Conservation (phyloP, 164 flowering plant species). For the Cinnamomum chago region DNA sequence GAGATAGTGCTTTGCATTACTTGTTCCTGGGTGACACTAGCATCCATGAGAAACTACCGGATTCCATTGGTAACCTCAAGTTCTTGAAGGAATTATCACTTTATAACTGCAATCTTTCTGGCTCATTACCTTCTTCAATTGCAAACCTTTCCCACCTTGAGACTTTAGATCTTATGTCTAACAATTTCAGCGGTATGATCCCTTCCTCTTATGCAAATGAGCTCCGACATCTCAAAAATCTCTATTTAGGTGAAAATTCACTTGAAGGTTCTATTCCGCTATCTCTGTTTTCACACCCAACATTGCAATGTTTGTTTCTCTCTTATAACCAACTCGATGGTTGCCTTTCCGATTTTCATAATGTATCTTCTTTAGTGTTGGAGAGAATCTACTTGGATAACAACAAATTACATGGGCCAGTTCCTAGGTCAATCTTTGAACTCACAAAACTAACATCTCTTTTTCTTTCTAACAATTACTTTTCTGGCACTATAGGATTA, state of each 20-base stretch:
- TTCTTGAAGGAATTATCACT: constrained; percentile 25
- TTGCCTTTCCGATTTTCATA: not conserved
- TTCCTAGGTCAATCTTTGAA: not conserved
- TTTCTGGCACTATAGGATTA: not conserved
- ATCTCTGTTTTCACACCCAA: not conserved
- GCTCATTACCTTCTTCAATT: constrained; percentile 37
- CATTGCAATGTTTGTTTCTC: not conserved
- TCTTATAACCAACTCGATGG: not conserved
- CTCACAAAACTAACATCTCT: not conserved
- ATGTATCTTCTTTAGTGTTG: not conserved
- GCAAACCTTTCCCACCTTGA: not conserved
- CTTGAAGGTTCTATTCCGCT: not conserved
- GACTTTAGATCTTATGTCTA: not conserved
- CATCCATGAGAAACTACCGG: not conserved
- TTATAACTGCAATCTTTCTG: constrained; percentile 22
- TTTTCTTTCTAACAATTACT: not conserved
- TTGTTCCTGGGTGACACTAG: not conserved
- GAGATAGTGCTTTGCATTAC: not conserved
- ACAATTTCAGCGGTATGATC: not conserved
- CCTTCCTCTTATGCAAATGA: not conserved
- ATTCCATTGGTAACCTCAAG: constrained; percentile 19
- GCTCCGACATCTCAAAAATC: not conserved
- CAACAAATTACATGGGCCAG: not conserved
- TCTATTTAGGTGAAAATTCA: not conserved
- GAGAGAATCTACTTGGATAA: rapidly evolving